Base-by-base conservation (phyloP, 2,329 filamentous ascomycete species). In the Colletotrichum zoysiae region DNA sequence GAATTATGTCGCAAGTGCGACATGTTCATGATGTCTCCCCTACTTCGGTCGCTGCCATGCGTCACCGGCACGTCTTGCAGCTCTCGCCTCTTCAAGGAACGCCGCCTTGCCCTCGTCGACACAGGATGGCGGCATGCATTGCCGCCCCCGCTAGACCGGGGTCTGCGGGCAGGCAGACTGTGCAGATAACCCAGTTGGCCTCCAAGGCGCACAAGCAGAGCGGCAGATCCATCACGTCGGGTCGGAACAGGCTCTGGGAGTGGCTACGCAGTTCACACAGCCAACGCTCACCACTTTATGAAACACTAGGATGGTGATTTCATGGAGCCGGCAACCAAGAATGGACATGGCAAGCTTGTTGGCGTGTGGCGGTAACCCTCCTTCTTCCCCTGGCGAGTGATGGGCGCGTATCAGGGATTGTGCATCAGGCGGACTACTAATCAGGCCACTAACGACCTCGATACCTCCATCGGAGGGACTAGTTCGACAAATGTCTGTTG, bases 151-250 rank as follows among this genome's bases (percentile, higher is more conserved):
- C 40, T 26, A 16, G 30, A 50, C 50, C 38, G 26, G 65, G 65
- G 50, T 38, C 58, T 63, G 65, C 65, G n/a, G 65, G 51, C 40
- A 40, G 50, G 65, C 58, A 58, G 60, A 58, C 51, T 68, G 42
- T 11, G 20, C 56, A 30, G 46, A 30, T 18, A 20, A 50, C 6
- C 26, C 6, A 33, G 66, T 69, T 35, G 44, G 40, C 26, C 30
- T 4, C 20, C 30, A 20, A 62, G 30, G 30, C 44, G 18, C 44
- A 26, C 48, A 33, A 18, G 8, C 51, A 35, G 35, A 23, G 57
- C 48, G 26, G 51, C 38, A 55, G 57, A 67, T 26, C 44, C 44
- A 9, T 35, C 9, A 14, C 53, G 30, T 53, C 20, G 51, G 66
- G 35, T 51, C 44, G 30, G 23, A 3, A 55, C 5, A 46, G 44